Conservation (phyloP, 2,329 filamentous ascomycete species). For the Fusarium oxysporum region DNA sequence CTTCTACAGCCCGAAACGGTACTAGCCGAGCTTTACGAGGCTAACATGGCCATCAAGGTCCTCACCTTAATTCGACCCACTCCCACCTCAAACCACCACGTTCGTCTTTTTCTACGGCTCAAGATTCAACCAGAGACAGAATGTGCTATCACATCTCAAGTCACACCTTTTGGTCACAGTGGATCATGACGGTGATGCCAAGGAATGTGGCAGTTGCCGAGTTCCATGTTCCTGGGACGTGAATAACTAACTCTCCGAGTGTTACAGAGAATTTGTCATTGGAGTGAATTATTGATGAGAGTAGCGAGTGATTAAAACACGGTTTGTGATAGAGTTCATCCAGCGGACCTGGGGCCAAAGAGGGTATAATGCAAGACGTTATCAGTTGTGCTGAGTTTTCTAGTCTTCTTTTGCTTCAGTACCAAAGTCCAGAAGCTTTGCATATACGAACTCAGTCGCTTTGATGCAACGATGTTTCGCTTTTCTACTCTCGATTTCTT, state of each 20-base stretch:
- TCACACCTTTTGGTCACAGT: slow-evolving; percentile 9
- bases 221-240: slow-evolving; percentile 28
- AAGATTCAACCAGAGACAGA: not conserved
- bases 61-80: slow-evolving; percentile 47
- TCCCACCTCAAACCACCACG: slow-evolving; percentile 16
- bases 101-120: not conserved
- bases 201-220: slow-evolving; percentile 33
- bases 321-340: slow-evolving; percentile 13
- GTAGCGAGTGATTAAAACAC: not conserved
- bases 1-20: slow-evolving; percentile 8
- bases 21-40: slow-evolving; percentile 7
- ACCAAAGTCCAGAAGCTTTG: not conserved
- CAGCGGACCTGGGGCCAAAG: slow-evolving; percentile 1
- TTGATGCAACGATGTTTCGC: not conserved
- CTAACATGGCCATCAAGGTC: slow-evolving; percentile 45
- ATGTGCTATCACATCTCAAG: not conserved
- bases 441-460: not conserved
- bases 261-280: not conserved
- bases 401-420: not conserved
- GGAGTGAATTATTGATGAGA: slow-evolving; percentile 9
- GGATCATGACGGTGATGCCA: slow-evolving; percentile 20
- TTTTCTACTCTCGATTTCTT: not conserved
- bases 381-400: not conserved
- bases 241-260: not conserved
- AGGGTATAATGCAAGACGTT: slow-evolving; percentile 9